Percentiles rank a stretch among this genome's conserved stretches.
Conservation (phyloP, 257 asterid genomes). For the Lycium ferocissimum region DNA sequence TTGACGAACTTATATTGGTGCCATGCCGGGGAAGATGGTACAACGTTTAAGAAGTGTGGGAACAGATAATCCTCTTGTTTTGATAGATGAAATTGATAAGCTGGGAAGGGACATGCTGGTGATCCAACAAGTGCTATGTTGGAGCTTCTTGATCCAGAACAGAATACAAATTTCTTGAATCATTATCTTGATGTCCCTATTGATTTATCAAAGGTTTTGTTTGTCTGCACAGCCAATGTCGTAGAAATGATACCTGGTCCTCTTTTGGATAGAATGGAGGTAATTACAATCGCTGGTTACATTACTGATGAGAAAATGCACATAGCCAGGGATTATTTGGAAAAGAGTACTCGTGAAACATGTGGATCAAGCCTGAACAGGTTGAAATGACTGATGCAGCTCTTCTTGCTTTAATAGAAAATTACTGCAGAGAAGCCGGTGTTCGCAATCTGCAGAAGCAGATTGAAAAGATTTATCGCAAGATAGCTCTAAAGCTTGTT, state of each 20-base stretch:
- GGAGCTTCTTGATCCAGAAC: constrained; percentile 99
- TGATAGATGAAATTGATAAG: constrained; percentile 99
- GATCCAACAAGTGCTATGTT: constrained; percentile 99
- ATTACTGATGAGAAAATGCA: constrained; percentile 98
- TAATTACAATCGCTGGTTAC: constrained; percentile 93
- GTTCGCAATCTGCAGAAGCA: constrained; percentile 99
- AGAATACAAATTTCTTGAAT: constrained; percentile 95
- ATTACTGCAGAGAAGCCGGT: constrained; percentile 98
- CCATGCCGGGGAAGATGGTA: constrained; percentile 99
- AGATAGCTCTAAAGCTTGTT: constrained; percentile 94
- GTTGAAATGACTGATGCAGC: constrained; percentile 94
- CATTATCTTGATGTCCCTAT: constrained; percentile 99
- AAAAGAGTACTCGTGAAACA: constrained; percentile 87
- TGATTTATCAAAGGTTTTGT: constrained; percentile 97
- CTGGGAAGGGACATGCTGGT: constrained; percentile 98
- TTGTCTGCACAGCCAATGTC: constrained; percentile 96
- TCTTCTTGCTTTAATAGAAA: constrained; percentile 87
- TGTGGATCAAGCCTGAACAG: constrained; percentile 96
- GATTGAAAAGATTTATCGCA: constrained; percentile 95
- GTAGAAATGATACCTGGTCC: constrained; percentile 90
- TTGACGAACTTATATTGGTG: constrained; percentile 98
- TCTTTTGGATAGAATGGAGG: constrained; percentile 98
- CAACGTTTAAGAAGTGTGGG: constrained; percentile 96
- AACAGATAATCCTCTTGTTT: constrained; percentile 97
- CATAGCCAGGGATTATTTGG: constrained; percentile 96